Base-by-base conservation (phyloP, 2,329 filamentous ascomycete species). In the Incumbomyces lentus region DNA sequence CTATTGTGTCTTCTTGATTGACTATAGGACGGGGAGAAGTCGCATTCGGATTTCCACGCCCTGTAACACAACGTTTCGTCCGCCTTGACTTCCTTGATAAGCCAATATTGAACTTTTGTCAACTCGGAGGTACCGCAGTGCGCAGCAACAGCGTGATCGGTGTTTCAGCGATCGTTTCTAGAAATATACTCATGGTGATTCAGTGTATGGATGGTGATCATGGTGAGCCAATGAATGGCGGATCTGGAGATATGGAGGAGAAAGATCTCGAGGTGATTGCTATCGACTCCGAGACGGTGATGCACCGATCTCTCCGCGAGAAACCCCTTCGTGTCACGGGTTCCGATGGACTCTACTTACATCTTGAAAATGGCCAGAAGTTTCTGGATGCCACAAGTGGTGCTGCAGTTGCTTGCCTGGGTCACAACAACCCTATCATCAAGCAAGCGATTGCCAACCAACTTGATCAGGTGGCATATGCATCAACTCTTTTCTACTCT, bases 351-450 rank as follows among this genome's bases (percentile, higher is more conserved):
- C 68, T 71, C 52, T 74, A 72, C 49, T 62, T 79, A n/a, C 62
- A 67, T 30, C 64, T 79, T 1, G 66, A 67, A 53, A 69, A 72
- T 58, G 81, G 80, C 1, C 70, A 73, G 18, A 68, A 65, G 30
- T 74, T 92, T 36, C 73, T 88, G 12, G 86, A 92, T 60, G 81
- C 78, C 1, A 84, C 81, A 16, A 76, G 81, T 22, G 86, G 86
- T 82, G 85, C 2, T 3, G 54, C 54, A 83, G 84, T 88, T 2
- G 72, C 79, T 8, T 82, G 80, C 58, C 66, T 90, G 8, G 86
- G 85, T 2, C 80, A 86, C 55, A 78, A 76, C 22, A 72, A 82
- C 49, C 58, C 69, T 35, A 68, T 79, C 36, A 76, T 89, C 11
- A 68, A 69, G 13, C 64, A 73, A 2, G 82, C 81, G 0, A 72